phyloP scores from a whole-genome alignment of 139 green algal genomes.

The Coccomyxa sp. region DNA sequence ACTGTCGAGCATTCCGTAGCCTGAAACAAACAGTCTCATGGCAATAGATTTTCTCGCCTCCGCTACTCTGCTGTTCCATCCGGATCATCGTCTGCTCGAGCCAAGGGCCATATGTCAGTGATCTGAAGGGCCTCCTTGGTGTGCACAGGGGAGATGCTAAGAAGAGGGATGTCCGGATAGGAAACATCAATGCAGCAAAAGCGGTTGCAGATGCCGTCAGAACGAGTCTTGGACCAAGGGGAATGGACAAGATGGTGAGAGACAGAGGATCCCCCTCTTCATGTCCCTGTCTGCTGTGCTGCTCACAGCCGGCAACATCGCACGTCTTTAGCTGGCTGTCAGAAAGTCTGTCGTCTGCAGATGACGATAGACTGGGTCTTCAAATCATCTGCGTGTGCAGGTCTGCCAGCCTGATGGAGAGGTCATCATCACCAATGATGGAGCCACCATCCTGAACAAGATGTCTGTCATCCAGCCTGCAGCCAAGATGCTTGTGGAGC shows the following conservation, averaged over 20 bases:
- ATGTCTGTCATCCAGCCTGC: conserved; percentile 96
- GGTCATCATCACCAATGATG: conserved; percentile 99
- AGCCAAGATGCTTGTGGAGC: conserved; percentile 99
- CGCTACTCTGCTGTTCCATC: too few species aligned
- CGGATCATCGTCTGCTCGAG: too few species aligned
- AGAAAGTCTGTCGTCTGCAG: too few species aligned
- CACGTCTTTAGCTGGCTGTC: too few species aligned
- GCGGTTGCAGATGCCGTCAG: conserved; percentile 94
- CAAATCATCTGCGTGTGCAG: conserved; percentile 28
- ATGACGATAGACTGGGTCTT: neutral
- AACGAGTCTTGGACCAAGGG: conserved; percentile 89
- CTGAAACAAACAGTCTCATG: too few species aligned
- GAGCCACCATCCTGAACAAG: conserved; percentile 97
- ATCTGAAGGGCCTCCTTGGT: neutral
- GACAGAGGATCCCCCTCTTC: neutral
- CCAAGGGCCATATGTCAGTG: too few species aligned
- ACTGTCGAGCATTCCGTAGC: too few species aligned
- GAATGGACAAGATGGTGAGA: conserved; percentile 99
- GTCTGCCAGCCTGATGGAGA: conserved; percentile 83
- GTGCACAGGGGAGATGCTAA: conserved; percentile 71
- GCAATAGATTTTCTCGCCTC: too few species aligned
- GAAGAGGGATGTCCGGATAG: conserved; percentile 88
- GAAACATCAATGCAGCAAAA: conserved; percentile 98
- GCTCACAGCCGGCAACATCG: neutral
- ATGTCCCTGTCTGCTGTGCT: neutral